phyloP scores from a whole-genome alignment of 2,329 filamentous ascomycete species.

The Aspergillus niger region DNA sequence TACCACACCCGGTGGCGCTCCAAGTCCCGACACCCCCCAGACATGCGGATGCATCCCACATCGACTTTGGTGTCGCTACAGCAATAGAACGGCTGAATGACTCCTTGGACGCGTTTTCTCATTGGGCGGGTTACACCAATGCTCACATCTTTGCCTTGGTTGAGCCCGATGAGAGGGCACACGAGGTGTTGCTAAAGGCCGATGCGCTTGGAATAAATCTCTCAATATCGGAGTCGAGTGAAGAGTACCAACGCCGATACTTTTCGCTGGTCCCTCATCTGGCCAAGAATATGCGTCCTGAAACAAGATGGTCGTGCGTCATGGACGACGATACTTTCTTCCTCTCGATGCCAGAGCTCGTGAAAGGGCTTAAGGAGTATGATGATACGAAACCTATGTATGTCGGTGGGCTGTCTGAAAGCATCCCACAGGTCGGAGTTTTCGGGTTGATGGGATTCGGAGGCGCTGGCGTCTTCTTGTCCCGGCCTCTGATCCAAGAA shows the following conservation, averaged over 20 bases:
- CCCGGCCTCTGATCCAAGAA: constrained; percentile 53
- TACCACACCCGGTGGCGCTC: constrained; percentile 51
- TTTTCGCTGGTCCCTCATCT: constrained; percentile 59
- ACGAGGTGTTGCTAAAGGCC: constrained; percentile 37
- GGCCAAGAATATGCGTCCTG: constrained; percentile 44
- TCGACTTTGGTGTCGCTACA: constrained; percentile 62
- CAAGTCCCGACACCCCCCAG: constrained; percentile 49
- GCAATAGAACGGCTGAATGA: constrained; percentile 53
- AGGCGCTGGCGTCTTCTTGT: constrained; percentile 62
- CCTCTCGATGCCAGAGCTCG: constrained; percentile 55
- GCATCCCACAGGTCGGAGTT: constrained; percentile 52
- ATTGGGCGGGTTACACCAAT: constrained; percentile 58
- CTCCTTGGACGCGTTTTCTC: constrained; percentile 55
- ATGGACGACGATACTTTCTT: constrained; percentile 68
- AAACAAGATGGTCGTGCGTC: constrained; percentile 58
- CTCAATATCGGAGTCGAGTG: constrained; percentile 33
- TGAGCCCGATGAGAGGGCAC: constrained; percentile 42
- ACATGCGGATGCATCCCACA: constrained; percentile 50
- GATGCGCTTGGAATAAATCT: constrained; percentile 47
- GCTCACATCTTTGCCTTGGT: constrained; percentile 57
- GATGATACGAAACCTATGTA: constrained; percentile 56
- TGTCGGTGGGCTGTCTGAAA: constrained; percentile 61
- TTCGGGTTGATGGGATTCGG: constrained; percentile 64
- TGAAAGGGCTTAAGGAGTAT: constrained; percentile 50
- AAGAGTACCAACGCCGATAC: constrained; percentile 53